phyloP scores from a whole-genome alignment of 2,329 filamentous ascomycete genomes.

The Trichophyton benhamiae region DNA sequence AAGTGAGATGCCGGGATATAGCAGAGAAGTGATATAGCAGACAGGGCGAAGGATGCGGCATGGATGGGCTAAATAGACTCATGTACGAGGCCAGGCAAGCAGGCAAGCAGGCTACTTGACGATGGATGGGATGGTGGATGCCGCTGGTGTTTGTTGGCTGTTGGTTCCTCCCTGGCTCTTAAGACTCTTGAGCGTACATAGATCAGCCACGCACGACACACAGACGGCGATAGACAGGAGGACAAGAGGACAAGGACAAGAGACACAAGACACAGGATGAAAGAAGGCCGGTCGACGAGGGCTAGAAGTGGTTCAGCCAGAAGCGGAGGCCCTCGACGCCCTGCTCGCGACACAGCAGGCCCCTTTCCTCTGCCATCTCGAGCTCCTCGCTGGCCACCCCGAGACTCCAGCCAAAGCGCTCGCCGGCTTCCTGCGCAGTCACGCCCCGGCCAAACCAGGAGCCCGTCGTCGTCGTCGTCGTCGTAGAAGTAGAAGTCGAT shows the following conservation, averaged over 20 bases:
- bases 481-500: slow-evolving; percentile 34
- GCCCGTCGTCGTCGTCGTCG: too few species aligned
- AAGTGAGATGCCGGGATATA: too few species aligned
- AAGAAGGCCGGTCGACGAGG: neutral
- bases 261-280: neutral
- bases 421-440: slow-evolving; percentile 77
- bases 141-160: too few species aligned
- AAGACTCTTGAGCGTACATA: too few species aligned
- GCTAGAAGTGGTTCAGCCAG: slow-evolving; percentile 61
- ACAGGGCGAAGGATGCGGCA: too few species aligned
- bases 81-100: too few species aligned
- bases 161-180: too few species aligned
- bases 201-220: neutral
- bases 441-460: slow-evolving; percentile 63
- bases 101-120: too few species aligned
- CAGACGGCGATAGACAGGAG: neutral
- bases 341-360: slow-evolving; percentile 78
- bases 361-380: slow-evolving; percentile 91
- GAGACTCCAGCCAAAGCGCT: slow-evolving; percentile 91
- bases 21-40: too few species aligned
- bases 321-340: slow-evolving; percentile 82
- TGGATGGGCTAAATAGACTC: too few species aligned
- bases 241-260: neutral
- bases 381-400: slow-evolving; percentile 91
- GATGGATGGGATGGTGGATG: too few species aligned